Conservation (phyloP, 108 stramenopile species). For the Aureococcus anophagefferens region DNA sequence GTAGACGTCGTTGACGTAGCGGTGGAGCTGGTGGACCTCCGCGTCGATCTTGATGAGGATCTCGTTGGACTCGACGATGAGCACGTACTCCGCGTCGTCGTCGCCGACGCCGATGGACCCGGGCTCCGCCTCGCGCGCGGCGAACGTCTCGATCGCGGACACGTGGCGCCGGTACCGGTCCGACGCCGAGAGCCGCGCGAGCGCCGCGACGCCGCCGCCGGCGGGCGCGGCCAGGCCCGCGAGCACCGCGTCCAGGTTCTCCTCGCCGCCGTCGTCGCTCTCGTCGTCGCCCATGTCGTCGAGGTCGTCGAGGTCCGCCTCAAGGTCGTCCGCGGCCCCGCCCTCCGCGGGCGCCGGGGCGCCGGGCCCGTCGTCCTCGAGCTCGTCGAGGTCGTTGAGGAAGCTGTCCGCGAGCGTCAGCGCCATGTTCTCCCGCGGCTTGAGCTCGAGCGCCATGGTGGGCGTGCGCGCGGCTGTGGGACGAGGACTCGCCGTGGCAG, state of each 20-base stretch:
- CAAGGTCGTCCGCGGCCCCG: background rate
- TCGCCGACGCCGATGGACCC: background rate
- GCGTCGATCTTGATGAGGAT: constrained; percentile 42
- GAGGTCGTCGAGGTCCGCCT: background rate
- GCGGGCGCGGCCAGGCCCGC: too few species aligned
- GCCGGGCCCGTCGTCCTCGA: background rate
- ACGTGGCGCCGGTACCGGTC: background rate
- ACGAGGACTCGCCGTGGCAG: too few species aligned
- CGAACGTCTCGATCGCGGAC: too few species aligned
- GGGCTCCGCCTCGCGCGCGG: background rate
- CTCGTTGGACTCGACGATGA: background rate
- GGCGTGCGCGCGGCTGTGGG: too few species aligned
- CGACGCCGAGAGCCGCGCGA: background rate
- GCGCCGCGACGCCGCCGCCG: background rate
- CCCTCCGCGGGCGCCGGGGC: background rate
- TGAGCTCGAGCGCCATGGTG: background rate
- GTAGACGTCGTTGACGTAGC: constrained; percentile 43
- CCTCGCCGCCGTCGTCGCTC: background rate
- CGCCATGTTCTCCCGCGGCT: background rate
- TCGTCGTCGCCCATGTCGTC: background rate
- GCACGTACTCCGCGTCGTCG: background rate
- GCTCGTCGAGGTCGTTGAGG: background rate
- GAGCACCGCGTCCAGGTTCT: background rate
- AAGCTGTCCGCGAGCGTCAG: background rate
- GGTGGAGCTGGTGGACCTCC: constrained; percentile 36